phyloP scores from a whole-genome alignment of 78 protist genomes.

The Monosiga brevicollis region DNA sequence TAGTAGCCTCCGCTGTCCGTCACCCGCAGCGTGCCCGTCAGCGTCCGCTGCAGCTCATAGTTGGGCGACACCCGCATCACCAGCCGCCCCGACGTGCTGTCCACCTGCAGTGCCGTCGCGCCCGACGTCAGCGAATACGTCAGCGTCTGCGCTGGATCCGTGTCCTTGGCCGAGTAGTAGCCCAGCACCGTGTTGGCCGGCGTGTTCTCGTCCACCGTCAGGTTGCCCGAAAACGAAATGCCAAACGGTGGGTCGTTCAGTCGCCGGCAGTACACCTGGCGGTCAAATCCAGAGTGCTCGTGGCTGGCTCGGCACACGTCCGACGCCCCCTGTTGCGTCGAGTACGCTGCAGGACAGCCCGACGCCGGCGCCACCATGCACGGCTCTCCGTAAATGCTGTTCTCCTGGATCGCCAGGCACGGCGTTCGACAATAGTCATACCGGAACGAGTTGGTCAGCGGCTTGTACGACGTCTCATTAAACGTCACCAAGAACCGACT shows the following conservation, averaged over 20 bases:
- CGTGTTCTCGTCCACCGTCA: not conserved
- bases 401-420: not conserved
- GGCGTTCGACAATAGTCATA: not conserved
- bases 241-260: not conserved
- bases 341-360: not conserved
- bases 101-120: not conserved
- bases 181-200: not conserved
- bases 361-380: not conserved
- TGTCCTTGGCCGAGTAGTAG: not conserved
- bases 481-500: not conserved
- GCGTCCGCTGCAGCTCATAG: not conserved
- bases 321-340: not conserved
- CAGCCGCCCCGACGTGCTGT: not conserved
- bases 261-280: not conserved
- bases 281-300: not conserved
- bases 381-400: not conserved
- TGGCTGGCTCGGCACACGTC: not conserved
- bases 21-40: not conserved
- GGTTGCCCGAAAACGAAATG: not conserved
- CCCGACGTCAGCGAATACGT: not conserved
- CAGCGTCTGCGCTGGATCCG: not conserved
- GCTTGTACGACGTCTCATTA: not conserved
- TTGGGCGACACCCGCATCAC: not conserved
- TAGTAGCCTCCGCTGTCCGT: not conserved
- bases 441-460: not conserved